phyloP scores from a whole-genome alignment of 352 stramenopile species.

The Albugo candida region DNA sequence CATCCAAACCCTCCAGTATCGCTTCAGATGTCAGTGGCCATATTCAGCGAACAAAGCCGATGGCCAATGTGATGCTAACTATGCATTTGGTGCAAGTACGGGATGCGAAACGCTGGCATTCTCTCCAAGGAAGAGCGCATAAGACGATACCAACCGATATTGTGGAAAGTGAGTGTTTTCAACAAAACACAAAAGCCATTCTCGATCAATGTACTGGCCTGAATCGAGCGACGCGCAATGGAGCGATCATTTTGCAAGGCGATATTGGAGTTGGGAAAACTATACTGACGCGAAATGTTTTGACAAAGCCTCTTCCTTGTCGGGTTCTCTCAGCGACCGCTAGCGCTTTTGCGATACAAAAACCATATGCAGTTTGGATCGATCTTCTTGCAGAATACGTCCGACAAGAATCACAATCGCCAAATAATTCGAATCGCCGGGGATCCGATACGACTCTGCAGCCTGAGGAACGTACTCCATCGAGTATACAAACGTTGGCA shows the following conservation, averaged over 20 bases:
- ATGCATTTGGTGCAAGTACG: conserved; percentile 75
- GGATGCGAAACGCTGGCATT: conserved; percentile 49
- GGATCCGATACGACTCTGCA: no score
- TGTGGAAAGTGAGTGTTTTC: conserved; percentile 44
- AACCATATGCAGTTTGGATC: conserved; percentile 62
- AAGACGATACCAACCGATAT: conserved; percentile 19
- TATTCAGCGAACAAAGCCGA: conserved; percentile 17
- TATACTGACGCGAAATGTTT: conserved; percentile 38
- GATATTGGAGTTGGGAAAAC: conserved; percentile 75
- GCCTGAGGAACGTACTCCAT: no score
- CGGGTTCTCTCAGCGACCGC: conserved; percentile 48
- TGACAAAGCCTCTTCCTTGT: conserved; percentile 21
- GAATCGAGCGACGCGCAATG: conserved; percentile 37
- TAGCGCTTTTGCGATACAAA: conserved; percentile 49
- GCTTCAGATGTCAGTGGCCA: not conserved
- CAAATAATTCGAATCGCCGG: no score
- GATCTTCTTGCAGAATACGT: conserved; percentile 52
- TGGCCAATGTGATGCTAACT: conserved; percentile 66
- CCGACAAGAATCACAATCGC: not conserved
- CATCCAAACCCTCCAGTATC: not conserved
- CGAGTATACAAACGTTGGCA: no score
- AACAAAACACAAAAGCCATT: conserved; percentile 23
- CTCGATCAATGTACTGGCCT: conserved; percentile 44
- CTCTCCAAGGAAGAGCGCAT: conserved; percentile 26
- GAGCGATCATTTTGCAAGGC: conserved; percentile 58